Percentiles rank a stretch among this genome's conserved stretches.
phyloP scores from a whole-genome alignment of 2,329 filamentous ascomycete genomes.

The Pseudogymnoascus sp. region DNA sequence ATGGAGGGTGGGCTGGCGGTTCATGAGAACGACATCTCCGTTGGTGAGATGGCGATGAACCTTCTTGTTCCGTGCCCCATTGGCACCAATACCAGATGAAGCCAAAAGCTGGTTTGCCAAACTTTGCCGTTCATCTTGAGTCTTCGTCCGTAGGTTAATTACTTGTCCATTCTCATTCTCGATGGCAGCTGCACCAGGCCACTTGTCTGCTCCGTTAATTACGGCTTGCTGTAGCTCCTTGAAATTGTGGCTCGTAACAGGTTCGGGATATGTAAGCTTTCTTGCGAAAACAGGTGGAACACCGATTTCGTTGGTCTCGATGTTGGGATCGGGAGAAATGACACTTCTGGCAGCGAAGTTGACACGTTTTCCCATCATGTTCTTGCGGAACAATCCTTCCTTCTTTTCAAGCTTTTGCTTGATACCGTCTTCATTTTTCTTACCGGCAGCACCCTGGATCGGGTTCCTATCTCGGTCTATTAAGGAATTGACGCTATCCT shows the following conservation, averaged over 20 bases:
- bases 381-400: constrained; percentile 94
- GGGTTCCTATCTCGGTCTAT: constrained; percentile 87
- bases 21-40: constrained; percentile 97
- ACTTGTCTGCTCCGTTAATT: constrained; percentile 86
- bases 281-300: constrained; percentile 96
- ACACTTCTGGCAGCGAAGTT: constrained; percentile 97
- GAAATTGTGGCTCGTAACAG: constrained; percentile 95
- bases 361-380: constrained; percentile 99
- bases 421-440: constrained; percentile 82
- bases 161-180: constrained; percentile 94
- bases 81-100: constrained; percentile 66
- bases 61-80: constrained; percentile 83
- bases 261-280: constrained; percentile 93
- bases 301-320: constrained; percentile 97
- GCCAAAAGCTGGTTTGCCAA: constrained; percentile 90
- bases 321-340: constrained; percentile 96
- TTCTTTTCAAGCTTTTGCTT: constrained; percentile 99
- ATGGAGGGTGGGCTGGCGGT: constrained; percentile 93
- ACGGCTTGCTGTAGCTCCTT: constrained; percentile 93
- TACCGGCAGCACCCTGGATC: constrained; percentile 67
- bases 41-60: constrained; percentile 94
- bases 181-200: constrained; percentile 89
- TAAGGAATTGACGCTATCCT: constrained; percentile 86
- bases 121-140: constrained; percentile 76
- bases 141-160: constrained; percentile 80